phyloP scores from a whole-genome alignment of 306 rosid species.

The Coriaria nepalensis region DNA sequence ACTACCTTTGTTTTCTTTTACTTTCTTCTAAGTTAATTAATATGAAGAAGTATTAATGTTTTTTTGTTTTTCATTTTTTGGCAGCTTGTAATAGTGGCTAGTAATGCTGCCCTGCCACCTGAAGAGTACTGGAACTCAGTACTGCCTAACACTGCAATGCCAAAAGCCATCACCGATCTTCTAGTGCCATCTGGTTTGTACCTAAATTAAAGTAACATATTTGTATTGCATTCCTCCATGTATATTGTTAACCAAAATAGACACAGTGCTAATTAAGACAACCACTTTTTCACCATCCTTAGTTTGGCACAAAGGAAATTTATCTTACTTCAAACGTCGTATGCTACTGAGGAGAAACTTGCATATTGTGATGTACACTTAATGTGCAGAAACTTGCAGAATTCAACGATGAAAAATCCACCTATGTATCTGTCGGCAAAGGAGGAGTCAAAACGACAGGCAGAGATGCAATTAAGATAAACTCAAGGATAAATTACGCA shows the following conservation, averaged over 20 bases:
- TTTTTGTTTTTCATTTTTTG: neutral
- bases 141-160: slow-evolving; percentile 55
- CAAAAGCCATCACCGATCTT: slow-evolving; percentile 37
- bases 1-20: neutral
- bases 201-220: too few species aligned
- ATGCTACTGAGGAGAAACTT: too few species aligned
- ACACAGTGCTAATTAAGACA: slow-evolving; percentile 23
- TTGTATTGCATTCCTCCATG: too few species aligned
- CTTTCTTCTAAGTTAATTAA: neutral
- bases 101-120: slow-evolving; percentile 48
- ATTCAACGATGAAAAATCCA: slow-evolving; percentile 25
- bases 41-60: too few species aligned
- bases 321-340: neutral
- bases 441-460: too few species aligned
- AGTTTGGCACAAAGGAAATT: neutral
- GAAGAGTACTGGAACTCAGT: slow-evolving; percentile 52
- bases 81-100: slow-evolving; percentile 32
- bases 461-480: too few species aligned
- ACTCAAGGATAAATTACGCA: too few species aligned
- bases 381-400: slow-evolving; percentile 6
- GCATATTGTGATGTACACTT: too few species aligned
- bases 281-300: too few species aligned
- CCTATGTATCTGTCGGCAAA: slow-evolving; percentile 31
- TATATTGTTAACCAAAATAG: neutral
- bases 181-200: slow-evolving; percentile 29